Percentiles rank a stretch among this genome's conserved stretches.
Conservation (phyloP, 768 basidiomycete species). For the Mycena rebaudengoi region DNA sequence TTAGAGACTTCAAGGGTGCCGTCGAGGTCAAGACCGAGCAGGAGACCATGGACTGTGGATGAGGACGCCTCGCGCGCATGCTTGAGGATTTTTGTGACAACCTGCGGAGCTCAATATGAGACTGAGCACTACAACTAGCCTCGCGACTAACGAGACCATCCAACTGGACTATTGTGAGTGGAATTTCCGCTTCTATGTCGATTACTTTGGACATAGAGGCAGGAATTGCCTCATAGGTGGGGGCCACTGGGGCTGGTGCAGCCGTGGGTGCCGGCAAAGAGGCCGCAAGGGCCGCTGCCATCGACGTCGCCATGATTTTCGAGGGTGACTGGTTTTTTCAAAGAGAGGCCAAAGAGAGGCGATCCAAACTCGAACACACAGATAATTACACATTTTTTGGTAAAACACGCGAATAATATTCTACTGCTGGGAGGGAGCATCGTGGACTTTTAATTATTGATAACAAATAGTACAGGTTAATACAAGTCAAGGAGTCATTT, state of each 20-base stretch:
- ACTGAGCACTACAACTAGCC: neutral
- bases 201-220: conserved; percentile 92
- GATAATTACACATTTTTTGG: neutral
- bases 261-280: conserved; percentile 74
- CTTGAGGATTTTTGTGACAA: conserved; percentile 93
- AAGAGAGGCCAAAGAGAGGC: neutral
- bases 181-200: conserved; percentile 92
- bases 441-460: too few relatives aligned
- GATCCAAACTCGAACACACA: conserved; percentile 7
- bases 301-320: conserved; percentile 75
- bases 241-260: conserved; percentile 66
- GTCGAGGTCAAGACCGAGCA: conserved; percentile 93
- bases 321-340: neutral
- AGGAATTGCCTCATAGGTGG: conserved; percentile 87
- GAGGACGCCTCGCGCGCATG: conserved; percentile 84
- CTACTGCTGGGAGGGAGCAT: too few relatives aligned
- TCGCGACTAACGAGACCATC: conserved; percentile 78
- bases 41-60: conserved; percentile 80
- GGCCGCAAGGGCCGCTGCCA: conserved; percentile 93
- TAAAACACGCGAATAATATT: too few relatives aligned
- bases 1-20: conserved; percentile 91
- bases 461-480: neutral
- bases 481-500: conserved; percentile 8
- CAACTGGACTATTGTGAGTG: conserved; percentile 80
- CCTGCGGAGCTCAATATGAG: conserved; percentile 54